Evolutionary conservation across 176 grass and related monocot species (phyloP).

Genomic region (Lolium perenne): DNA sequence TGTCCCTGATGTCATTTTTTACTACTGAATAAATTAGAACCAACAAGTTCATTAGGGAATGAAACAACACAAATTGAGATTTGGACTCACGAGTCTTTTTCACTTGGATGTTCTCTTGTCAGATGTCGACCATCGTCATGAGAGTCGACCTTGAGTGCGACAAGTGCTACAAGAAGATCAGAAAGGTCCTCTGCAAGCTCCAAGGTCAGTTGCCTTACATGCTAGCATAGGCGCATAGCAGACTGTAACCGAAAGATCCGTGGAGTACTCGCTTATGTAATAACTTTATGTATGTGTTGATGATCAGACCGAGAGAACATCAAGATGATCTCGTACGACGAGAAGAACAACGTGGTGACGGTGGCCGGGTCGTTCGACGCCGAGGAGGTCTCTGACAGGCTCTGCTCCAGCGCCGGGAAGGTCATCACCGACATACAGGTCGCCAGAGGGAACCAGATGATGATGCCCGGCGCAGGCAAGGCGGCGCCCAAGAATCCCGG

Average conservation of each 20-base stretch:
- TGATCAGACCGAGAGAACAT: slow-evolving; percentile 57
- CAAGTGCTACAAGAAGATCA: slow-evolving; percentile 86
- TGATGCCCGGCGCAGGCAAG: slow-evolving; percentile 40
- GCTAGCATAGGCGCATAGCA: not conserved
- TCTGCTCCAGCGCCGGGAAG: slow-evolving; percentile 63
- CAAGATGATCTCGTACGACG: slow-evolving; percentile 66
- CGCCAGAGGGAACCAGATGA: slow-evolving; percentile 39
- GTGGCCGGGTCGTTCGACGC: slow-evolving; percentile 76
- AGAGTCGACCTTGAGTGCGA: slow-evolving; percentile 73
- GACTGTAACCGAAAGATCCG: not conserved
- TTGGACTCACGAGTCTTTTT: not conserved
- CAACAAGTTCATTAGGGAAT: not conserved
- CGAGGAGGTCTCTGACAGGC: slow-evolving; percentile 59
- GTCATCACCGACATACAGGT: slow-evolving; percentile 77
- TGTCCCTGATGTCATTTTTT: not conserved
- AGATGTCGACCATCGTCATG: slow-evolving; percentile 73
- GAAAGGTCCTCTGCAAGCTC: slow-evolving; percentile 80
- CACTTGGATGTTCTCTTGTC: not conserved
- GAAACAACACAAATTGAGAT: not conserved
- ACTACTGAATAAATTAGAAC: not conserved
- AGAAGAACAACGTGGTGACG: slow-evolving; percentile 67
- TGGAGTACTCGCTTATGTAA: not conserved
- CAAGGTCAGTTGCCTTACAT: slow-evolving; percentile 55
- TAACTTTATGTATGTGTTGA: not conserved
- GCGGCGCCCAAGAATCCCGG: slow-evolving; percentile 40